Conservation (phyloP, 2,329 filamentous ascomycete genomes). For the Aspergillus sp. region DNA sequence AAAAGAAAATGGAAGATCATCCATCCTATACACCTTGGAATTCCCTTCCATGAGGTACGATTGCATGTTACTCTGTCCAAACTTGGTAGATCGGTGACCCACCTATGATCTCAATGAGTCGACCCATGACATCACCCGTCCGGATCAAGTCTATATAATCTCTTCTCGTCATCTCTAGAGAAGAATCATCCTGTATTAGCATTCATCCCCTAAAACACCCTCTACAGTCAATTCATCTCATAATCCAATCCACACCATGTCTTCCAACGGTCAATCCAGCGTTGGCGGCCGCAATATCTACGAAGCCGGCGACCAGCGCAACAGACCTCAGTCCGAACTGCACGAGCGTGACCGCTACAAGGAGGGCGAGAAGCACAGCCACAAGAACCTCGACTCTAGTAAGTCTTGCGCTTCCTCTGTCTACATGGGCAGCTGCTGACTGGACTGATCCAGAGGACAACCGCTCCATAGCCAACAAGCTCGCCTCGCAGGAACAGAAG, state of each 20-base stretch:
- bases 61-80: no score
- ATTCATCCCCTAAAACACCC: not conserved
- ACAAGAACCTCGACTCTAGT: slow-evolving; percentile 72
- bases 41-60: not conserved
- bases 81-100: not conserved
- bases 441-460: slow-evolving; percentile 42
- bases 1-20: no score
- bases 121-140: slow-evolving; percentile 12
- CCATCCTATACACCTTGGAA: no score
- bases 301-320: slow-evolving; percentile 75
- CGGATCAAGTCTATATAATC: slow-evolving; percentile 9
- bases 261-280: slow-evolving; percentile 54
- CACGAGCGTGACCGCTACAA: slow-evolving; percentile 62
- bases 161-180: not conserved
- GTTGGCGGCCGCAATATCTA: slow-evolving; percentile 68
- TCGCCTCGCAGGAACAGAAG: slow-evolving; percentile 36
- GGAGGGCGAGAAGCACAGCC: slow-evolving; percentile 69
- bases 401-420: slow-evolving; percentile 19
- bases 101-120: slow-evolving; percentile 21
- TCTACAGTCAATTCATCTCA: not conserved
- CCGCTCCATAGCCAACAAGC: slow-evolving; percentile 46
- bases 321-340: slow-evolving; percentile 53
- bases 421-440: not conserved
- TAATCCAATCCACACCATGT: slow-evolving; percentile 15
- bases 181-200: not conserved